Percentiles rank a stretch among this genome's conserved stretches.
phyloP scores from a whole-genome alignment of 2,329 filamentous ascomycete genomes.

The Monosporascus sp. region DNA sequence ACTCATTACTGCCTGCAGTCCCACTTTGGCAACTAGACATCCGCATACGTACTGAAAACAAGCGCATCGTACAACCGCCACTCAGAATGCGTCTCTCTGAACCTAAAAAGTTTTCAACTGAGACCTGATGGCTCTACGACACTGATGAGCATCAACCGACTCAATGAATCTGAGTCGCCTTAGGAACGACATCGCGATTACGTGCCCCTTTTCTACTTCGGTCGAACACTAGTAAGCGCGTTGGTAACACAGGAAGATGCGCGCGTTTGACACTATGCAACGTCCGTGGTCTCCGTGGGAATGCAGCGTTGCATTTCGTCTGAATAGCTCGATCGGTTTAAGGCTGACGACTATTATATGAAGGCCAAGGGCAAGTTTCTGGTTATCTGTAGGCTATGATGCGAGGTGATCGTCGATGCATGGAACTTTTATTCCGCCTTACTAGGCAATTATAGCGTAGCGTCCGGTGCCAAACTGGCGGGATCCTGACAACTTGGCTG shows the following conservation, averaged over 20 bases:
- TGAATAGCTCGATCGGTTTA: neutral
- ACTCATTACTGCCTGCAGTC: neutral
- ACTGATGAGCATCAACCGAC: too few species aligned
- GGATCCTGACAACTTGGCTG: too few species aligned
- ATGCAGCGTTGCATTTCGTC: neutral
- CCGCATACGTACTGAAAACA: neutral
- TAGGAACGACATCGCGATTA: too few species aligned
- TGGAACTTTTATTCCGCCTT: neutral
- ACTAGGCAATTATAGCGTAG: neutral
- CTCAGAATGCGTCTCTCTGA: constrained; percentile 8
- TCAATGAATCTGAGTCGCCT: too few species aligned
- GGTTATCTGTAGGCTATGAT: neutral
- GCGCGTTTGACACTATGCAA: too few species aligned
- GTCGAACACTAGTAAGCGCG: too few species aligned
- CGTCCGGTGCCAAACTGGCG: too few species aligned
- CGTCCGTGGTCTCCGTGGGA: neutral
- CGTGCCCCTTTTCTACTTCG: too few species aligned
- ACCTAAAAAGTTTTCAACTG: too few species aligned
- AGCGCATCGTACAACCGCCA: constrained; percentile 17
- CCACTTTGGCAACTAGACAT: neutral
- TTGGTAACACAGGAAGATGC: too few species aligned
- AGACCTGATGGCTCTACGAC: too few species aligned
- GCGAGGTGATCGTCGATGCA: neutral
- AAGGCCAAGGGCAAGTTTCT: too few species aligned
- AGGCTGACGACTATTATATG: neutral